Evolutionary conservation across 164 flowering plant species (phyloP).

Genomic region (Aristolochia californica): DNA sequence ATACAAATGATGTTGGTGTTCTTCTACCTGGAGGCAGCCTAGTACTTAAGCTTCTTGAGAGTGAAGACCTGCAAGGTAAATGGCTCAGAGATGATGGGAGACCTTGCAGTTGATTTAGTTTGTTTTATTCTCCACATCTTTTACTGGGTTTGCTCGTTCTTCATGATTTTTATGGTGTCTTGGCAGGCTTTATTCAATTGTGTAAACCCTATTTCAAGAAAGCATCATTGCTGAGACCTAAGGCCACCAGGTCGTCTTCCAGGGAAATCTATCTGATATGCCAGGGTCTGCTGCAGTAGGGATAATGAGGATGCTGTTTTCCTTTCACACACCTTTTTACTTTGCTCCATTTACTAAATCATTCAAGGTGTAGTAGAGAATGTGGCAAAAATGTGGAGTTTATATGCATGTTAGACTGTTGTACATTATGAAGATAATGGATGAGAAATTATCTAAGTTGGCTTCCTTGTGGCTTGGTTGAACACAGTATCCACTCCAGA

Average conservation of each 20-base stretch:
- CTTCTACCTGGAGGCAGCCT: conserved; percentile 72
- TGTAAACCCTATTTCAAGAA: conserved; percentile 74
- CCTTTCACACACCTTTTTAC: too few species aligned
- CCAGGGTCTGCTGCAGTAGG: conserved; percentile 28
- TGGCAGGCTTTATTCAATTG: conserved; percentile 46
- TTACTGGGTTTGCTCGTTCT: neutral
- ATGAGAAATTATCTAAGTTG: too few species aligned
- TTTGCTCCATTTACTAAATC: too few species aligned
- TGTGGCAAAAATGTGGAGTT: too few species aligned
- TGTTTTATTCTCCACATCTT: neutral
- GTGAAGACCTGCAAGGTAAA: conserved; percentile 73
- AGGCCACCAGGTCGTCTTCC: conserved; percentile 85
- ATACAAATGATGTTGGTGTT: conserved; percentile 30
- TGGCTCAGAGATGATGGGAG: neutral
- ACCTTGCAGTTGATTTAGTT: neutral
- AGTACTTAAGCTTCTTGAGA: conserved; percentile 81
- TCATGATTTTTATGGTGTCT: conserved; percentile 6
- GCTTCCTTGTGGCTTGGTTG: too few species aligned
- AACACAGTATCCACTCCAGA: too few species aligned
- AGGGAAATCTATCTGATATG: conserved; percentile 94
- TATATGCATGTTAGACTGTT: too few species aligned
- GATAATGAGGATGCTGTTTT: neutral
- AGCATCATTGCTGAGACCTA: conserved; percentile 85
- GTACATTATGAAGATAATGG: too few species aligned
- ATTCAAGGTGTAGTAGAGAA: too few species aligned